Base-by-base conservation (phyloP, 1,284 basidiomycete genomes). In the Singerocomus inundabilis region DNA sequence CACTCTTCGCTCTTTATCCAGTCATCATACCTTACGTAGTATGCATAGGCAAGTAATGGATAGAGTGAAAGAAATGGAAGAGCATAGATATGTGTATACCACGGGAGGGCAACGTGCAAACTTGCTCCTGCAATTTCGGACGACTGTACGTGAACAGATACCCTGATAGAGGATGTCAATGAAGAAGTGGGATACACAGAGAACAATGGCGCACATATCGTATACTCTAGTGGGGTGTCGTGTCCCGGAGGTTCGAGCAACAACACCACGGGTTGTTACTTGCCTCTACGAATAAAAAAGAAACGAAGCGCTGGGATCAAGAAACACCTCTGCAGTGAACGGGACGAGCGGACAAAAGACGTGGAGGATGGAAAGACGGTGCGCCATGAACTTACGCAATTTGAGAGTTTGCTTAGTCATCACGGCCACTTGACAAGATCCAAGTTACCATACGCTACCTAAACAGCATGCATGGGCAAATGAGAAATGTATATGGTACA, bases 1-100 rank as follows among this genome's bases (percentile, higher is more conserved):
- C 91, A 96, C 67, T 95, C 91, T 69, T 97, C 95, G 58, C 91
- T 94, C 66, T 86, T 80, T 49, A 96, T 72, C 86, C 91, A 94
- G 63, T 93, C 79, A 62, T 97, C 91, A 69, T 98, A 98, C 65
- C 82, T 84, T 65, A 91, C 64, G 62, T 87, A 91, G 76, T 97
- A 98, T 24, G 95, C 87, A 69, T 95, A 97, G 38, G 91, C 92
- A 44, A 94, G 82, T 28, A 95, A 67, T 0, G 94, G 94, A 66
- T 98, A 99, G 52, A 96, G 76, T 1, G 81, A 81, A 13, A 94
- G 77, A 68, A 93, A 93, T 0, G 95, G 95, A 12, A 88, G 54
- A 12, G 85, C 82, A 70, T 99, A 99, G 51, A 97, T 67, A 63
- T 95, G 85, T 21, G 78, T 77, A 60, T 85, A 82, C 72, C 85